phyloP scores from a whole-genome alignment of 441 rosid species.

The Croton setiger region DNA sequence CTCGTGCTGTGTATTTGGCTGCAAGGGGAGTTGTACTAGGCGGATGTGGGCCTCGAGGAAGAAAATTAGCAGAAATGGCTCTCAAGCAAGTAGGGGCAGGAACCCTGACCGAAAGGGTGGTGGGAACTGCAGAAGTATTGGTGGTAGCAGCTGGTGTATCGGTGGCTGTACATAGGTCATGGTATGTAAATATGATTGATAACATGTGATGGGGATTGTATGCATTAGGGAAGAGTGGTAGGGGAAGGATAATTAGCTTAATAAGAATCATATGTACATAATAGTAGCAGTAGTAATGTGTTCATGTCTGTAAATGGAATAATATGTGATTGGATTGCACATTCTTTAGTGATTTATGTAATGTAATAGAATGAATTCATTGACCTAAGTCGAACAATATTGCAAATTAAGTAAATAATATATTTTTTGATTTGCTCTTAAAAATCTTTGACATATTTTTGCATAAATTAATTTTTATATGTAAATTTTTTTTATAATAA shows the following conservation, averaged over 20 bases:
- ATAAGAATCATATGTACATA: conserved; percentile 1
- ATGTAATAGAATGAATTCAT: not conserved
- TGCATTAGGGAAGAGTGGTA: not conserved
- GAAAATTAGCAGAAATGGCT: conserved; percentile 50
- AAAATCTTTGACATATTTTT: too few relatives aligned
- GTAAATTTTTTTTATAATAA: too few relatives aligned
- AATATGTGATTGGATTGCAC: not conserved
- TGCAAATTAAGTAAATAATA: too few relatives aligned
- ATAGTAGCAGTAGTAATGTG: not conserved
- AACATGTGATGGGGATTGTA: conserved; percentile 15
- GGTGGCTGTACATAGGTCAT: conserved; percentile 56
- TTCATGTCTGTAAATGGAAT: not conserved
- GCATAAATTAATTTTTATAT: too few relatives aligned
- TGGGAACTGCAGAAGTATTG: conserved; percentile 56
- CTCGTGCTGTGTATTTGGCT: conserved; percentile 62
- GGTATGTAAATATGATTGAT: conserved; percentile 52
- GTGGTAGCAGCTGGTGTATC: conserved; percentile 68
- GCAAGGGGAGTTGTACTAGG: conserved; percentile 65
- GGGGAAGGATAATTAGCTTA: not conserved
- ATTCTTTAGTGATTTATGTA: not conserved
- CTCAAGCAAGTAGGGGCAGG: conserved; percentile 64
- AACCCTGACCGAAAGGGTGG: conserved; percentile 48
- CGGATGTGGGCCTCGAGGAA: conserved; percentile 57
- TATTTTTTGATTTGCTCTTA: too few relatives aligned
- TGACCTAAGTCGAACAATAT: too few relatives aligned